Conservation (phyloP, 2,329 filamentous ascomycete species). For the Phaeosphaeriaceae sp. region DNA sequence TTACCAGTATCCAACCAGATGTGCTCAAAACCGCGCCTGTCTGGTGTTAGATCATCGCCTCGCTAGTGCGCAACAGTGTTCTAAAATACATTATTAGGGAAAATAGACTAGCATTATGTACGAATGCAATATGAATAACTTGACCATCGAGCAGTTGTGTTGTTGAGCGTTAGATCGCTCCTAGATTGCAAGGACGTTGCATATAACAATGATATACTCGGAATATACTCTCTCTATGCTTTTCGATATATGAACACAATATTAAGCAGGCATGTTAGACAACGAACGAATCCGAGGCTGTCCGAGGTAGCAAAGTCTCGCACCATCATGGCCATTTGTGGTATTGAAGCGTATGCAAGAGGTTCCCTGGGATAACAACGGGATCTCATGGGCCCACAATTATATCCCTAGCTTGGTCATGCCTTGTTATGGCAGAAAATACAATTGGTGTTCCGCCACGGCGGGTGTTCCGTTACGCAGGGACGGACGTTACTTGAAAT, state of each 20-base stretch:
- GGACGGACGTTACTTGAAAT: no score
- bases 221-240: background rate
- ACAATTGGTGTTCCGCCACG: background rate
- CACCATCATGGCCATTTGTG: background rate
- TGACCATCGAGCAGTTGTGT: background rate
- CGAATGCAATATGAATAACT: background rate
- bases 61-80: background rate
- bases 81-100: background rate
- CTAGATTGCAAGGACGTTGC: background rate
- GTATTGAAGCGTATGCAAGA: background rate
- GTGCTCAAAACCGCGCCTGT: background rate
- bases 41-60: background rate
- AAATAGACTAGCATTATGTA: background rate
- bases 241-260: background rate
- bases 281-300: background rate
- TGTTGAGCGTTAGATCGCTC: constrained; percentile 2
- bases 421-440: background rate
- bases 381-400: background rate
- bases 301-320: constrained; percentile 2
- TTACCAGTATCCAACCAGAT: background rate
- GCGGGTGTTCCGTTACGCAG: no score
- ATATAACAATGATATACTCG: background rate
- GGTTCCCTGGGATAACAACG: background rate
- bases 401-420: background rate
- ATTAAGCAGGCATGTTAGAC: background rate